Base-by-base conservation (phyloP, 148 eudicot species). In the Fallopia convolvulus region DNA sequence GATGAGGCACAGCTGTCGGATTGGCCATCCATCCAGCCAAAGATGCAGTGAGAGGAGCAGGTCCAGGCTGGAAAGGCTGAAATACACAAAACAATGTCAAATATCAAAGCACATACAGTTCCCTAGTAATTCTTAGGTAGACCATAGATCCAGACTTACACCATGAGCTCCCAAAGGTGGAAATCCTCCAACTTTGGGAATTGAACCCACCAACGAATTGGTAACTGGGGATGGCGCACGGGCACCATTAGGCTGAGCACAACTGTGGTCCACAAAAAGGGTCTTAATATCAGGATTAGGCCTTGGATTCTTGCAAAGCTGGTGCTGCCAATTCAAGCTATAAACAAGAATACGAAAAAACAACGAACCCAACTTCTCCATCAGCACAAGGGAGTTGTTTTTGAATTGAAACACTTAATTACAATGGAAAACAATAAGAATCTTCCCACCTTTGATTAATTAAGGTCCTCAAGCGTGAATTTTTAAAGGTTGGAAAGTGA, bases 271-370 rank as follows among this genome's bases (percentile, higher is more conserved):
- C 70, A 83, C 84, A 77, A 87, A 83, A 47, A 87, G 86, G 63
- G 90, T 85, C 81, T 75, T 83, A 46, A 87, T 85, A 32, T 87
- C 88, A 49, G 87, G 88, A 82, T 82, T 85, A 32, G 88, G 82
- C 83, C 82, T 87, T 30, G 87, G 86, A 72, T 82, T 82, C 79
- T 85, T 82, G 83, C 90, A 87, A 70, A 82, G 88, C 76, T 85
- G 90, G 71, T 87, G 90, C 77, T 87, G 90, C 90, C 86, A 87
- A 72, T 87, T 87, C 74, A 87, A 81, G 74, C 90, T 87, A 81
- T 79, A 72, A 56, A 18, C 18, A 72, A 21, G 53, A 50, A 74
- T 47, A 72, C 50, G 33, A 15, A 66, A 78, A 73, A 49, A 66
- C 42, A 66, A 66, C 5, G 41, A 36, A 36, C 14, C 72, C 72